Evolutionary conservation across 148 eudicot genomes (phyloP), one percentile per base, ranked within the genome.

Genomic region (Dianthus caryophyllus): DNA sequence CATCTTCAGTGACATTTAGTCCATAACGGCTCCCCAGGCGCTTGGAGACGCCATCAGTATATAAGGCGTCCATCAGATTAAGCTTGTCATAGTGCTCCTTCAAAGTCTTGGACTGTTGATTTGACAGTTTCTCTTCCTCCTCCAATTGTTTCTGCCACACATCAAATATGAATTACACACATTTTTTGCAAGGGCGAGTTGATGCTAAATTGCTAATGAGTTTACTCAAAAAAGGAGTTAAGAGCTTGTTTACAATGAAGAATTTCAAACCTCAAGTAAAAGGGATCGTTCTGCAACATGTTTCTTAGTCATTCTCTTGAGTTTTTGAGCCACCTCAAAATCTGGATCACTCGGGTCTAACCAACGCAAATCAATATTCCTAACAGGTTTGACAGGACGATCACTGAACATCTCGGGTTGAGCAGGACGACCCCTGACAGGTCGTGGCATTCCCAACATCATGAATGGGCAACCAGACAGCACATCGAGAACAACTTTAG

Each of bases 371-470:
- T 31, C 18, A 57, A 87, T 76, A 13, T 4, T 80, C 22, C 76
- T 75, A 6, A 82, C 82, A 14, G 90, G 93, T 71, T 81, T 87
- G 44, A 36, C 71, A 2, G 97, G 97, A 11, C 85, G 88, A 16
- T 87, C 84, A 29, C 78, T 85, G 61, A 88, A 91, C 96, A 88
- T 91, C 72, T 73, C 85, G 0, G 53, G 27, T 56, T 66, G 73
- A 14, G 96, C 90, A 61, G 78, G 59, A 18, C 56, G 68, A 18
- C 75, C 92, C 60, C 96, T 81, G 25, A 85, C 86, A 16, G 97
- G 96, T 81, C 97, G 85, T 13, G 97, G 97, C 97, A 84, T 84
- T 24, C 93, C 96, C 5, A 71, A 79, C 49, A 88, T 78, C 96
- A 88, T 88, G 67, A 91, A 85, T 0, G 90, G 88, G 24, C 57